These are phyloP conservation scores for Chlorella sp. DNA, from an alignment of 139 green algal species.

Conservation along the genomic window DNA sequence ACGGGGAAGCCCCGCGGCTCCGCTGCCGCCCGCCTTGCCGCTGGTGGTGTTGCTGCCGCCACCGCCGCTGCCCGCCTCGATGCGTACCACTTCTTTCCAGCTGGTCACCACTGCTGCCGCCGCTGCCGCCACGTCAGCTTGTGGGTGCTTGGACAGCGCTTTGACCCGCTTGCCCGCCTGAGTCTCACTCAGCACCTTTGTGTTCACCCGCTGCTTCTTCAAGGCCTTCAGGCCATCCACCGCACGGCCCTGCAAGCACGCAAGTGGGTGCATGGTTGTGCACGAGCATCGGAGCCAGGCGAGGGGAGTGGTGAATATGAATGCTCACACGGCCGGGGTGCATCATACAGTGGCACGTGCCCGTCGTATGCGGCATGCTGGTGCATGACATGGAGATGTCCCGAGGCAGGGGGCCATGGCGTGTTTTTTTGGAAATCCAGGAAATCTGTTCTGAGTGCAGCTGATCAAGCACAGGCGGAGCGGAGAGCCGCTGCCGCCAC, in stretches of 20 bases:
- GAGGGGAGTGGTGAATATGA: no score
- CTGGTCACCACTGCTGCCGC: conserved; percentile 65
- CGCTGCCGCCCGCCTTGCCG: not conserved
- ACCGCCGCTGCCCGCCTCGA: not conserved
- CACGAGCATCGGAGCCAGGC: no score
- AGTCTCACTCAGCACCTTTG: conserved; percentile 71
- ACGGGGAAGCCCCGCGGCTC: not conserved
- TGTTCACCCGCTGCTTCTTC: conserved; percentile 61
- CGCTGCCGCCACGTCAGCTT: conserved; percentile 52
- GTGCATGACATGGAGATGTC: no score
- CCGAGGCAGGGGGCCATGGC: not conserved
- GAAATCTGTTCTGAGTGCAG: no score
- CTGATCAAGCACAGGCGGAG: not conserved
- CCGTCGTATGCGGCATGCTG: no score
- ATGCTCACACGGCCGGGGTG: no score
- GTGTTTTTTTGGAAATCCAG: not conserved
- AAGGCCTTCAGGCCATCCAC: conserved; percentile 74
- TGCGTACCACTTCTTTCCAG: conserved; percentile 75
- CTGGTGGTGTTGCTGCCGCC: not conserved
- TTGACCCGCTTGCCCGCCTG: conserved; percentile 83
- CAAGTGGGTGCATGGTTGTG: no score
- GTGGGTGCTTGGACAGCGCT: conserved; percentile 75
- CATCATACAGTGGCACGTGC: no score
- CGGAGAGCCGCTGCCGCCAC: not conserved
- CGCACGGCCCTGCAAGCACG: conserved; percentile 31